Evolutionary conservation across 2,329 filamentous ascomycete species (phyloP).

Genomic region (Diaporthe velutina): DNA sequence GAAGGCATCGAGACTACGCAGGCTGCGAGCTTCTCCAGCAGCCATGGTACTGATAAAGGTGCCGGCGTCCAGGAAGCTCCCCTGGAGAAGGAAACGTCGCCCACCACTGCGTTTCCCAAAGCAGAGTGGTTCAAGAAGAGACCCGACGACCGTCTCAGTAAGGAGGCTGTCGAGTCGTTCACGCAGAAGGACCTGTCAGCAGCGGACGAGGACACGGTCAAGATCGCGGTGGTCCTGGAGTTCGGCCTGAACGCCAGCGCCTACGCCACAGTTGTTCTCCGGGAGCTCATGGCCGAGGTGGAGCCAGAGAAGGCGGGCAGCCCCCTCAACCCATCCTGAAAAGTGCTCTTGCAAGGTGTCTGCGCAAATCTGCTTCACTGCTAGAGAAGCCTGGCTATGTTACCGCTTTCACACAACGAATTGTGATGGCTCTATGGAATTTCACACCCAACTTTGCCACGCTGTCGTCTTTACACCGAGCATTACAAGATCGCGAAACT

Average conservation of each 20-base stretch:
- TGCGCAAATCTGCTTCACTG: not conserved
- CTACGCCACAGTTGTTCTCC: constrained; percentile 54
- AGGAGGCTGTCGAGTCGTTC: constrained; percentile 39
- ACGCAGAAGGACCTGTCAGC: constrained; percentile 42
- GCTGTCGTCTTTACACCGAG: not conserved
- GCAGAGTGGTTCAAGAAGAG: constrained; percentile 8
- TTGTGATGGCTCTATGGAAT: not conserved
- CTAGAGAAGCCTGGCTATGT: not conserved
- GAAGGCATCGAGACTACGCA: not conserved
- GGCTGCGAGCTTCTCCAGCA: not conserved
- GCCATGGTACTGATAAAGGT: not conserved
- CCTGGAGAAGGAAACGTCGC: not conserved
- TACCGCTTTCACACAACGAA: not conserved
- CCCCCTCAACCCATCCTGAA: constrained; percentile 23
- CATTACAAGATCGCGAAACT: not conserved
- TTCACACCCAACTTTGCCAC: not conserved
- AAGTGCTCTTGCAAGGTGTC: no score
- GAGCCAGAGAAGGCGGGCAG: constrained; percentile 35
- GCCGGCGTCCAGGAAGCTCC: not conserved
- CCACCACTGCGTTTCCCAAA: not conserved
- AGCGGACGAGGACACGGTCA: constrained; percentile 43
- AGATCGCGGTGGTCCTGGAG: constrained; percentile 53
- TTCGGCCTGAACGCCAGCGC: constrained; percentile 53
- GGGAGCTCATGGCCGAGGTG: constrained; percentile 49
- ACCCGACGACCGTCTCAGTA: constrained; percentile 2